Conservation (phyloP, 148 eudicot genomes). For the Polygonum maritimum region DNA sequence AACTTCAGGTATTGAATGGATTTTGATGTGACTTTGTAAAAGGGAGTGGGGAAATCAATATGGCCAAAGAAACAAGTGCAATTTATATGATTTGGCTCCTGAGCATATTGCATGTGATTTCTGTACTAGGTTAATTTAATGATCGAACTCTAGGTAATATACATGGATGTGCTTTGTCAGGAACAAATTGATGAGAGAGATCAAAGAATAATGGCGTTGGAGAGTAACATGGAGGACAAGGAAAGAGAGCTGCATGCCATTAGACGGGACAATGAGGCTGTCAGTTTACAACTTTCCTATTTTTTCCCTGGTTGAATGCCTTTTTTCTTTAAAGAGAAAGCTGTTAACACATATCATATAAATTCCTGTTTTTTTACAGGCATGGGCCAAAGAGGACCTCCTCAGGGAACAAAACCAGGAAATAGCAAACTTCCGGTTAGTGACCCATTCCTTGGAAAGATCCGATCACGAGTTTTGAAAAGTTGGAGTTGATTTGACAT, state of each 20-base stretch:
- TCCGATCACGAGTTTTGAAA: background rate
- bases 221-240: slow-evolving; percentile 75
- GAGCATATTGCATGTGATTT: background rate
- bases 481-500: slow-evolving; percentile 6
- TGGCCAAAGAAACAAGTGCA: background rate
- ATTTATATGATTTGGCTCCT: background rate
- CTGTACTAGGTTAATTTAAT: background rate
- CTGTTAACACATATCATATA: background rate
- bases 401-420: slow-evolving; percentile 86
- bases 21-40: background rate
- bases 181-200: slow-evolving; percentile 81
- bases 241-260: slow-evolving; percentile 83
- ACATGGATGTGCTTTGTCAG: slow-evolving; percentile 24
- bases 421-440: slow-evolving; percentile 68
- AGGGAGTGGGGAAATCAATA: background rate
- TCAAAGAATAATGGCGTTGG: slow-evolving; percentile 50
- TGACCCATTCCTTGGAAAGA: background rate
- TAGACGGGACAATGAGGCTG: slow-evolving; percentile 81
- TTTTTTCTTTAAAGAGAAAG: background rate
- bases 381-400: slow-evolving; percentile 97
- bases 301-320: background rate
- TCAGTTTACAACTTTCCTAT: slow-evolving; percentile 19
- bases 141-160: background rate
- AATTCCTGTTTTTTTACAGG: slow-evolving; percentile 27
- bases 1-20: slow-evolving; percentile 51